These are phyloP conservation scores for Pyracantha coccinea DNA, from an alignment of 331 rosid genomes.

Conservation along the genomic window DNA sequence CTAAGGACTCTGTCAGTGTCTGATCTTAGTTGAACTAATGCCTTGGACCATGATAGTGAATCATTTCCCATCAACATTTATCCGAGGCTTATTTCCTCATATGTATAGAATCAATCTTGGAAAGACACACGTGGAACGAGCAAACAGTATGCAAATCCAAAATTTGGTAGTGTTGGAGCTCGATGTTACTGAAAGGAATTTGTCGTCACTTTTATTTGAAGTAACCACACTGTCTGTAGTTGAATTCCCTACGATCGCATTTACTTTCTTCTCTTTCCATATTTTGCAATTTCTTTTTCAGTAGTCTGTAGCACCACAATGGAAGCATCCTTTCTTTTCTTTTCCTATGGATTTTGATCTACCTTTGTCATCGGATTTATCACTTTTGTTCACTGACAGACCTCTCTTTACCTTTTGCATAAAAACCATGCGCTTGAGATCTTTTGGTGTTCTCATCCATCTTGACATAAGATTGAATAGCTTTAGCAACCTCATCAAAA, in stretches of 20 bases:
- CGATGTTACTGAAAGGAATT: neutral
- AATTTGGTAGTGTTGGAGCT: neutral
- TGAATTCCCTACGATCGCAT: neutral
- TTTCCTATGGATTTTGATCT: neutral
- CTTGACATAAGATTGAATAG: neutral
- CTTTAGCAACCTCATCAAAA: neutral
- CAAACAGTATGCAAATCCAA: neutral
- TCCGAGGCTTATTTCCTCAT: neutral
- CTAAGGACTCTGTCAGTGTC: neutral
- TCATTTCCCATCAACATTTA: neutral
- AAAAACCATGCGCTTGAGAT: neutral
- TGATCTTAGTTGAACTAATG: neutral
- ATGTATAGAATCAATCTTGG: neutral
- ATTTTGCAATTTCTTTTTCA: neutral
- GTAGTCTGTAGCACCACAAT: neutral
- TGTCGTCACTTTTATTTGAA: neutral
- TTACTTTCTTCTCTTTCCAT: neutral
- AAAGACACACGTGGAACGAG: neutral
- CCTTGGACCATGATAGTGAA: neutral
- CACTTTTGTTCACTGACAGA: neutral
- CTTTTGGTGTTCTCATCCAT: neutral
- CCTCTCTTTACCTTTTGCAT: neutral
- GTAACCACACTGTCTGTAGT: neutral
- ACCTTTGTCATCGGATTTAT: neutral
- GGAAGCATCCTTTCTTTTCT: neutral